Base-by-base conservation (phyloP, 768 basidiomycete genomes). In the Mycena belliarum region DNA sequence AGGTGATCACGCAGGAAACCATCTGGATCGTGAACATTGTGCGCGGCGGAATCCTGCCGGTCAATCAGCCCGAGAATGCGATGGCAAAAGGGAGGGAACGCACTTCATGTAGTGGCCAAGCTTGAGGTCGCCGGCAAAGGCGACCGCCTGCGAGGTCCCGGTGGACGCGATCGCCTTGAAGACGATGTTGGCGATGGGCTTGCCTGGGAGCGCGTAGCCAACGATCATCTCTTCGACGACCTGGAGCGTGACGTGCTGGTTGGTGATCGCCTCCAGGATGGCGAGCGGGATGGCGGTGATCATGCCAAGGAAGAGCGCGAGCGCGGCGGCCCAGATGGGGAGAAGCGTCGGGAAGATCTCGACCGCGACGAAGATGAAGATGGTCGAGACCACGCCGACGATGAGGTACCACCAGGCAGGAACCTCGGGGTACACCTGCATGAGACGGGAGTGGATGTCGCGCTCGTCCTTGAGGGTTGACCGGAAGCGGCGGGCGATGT, bases 181-280 rank as follows among this genome's bases (percentile, higher is more conserved):
- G 63, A 93, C 72, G 81, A 89, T 85, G 68, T 87, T 87, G 33
- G 92, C 93, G 55, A 95, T 73, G 1, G 93, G 92, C 41, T 79
- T 82, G 15, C 90, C 91, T 18, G 92, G 91, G 38, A 92, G 75
- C 53, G 86, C 74, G 71, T 92, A 95, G 0, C 93, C 93, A 3
- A 79, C 82, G 47, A 94, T 69, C 51, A 94, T 73, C 71, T 95
- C 93, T 48, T 84, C 80, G 69, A 95, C 81, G 49, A 93, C 86
- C 66, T 83, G 79, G 4, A 88, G 75, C 9, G 76, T 75, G 49
- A 92, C 69, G 57, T 81, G 77, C 69, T 94, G 91, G 70, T 95
- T 95, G 59, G 93, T 93, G 67, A 94, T 89, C 32, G 92, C 91
- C 65, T 89, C 86, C 52, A 94, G 81, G 82, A 95, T 90, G 60